Percentiles rank a stretch among this genome's conserved stretches.
phyloP scores from a whole-genome alignment of 768 basidiomycete genomes.

The Crepidotus variabilis region DNA sequence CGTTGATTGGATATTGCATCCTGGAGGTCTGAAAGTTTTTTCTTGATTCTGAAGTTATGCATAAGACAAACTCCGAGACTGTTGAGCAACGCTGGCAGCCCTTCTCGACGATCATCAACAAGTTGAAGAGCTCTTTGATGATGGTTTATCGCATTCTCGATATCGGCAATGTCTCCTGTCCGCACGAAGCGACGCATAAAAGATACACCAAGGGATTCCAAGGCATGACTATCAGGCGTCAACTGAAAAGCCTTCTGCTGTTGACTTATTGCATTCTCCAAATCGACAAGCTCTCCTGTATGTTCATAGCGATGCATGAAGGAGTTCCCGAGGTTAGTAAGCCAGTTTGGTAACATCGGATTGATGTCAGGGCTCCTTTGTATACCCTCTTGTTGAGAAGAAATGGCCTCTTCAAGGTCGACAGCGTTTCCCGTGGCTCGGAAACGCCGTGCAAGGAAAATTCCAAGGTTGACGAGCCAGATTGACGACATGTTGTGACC shows the following conservation, averaged over 20 bases:
- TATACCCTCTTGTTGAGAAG: background rate
- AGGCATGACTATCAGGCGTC: too few relatives aligned
- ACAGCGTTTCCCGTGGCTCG: background rate
- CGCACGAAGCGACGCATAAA: background rate
- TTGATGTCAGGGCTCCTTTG: constrained; percentile 4
- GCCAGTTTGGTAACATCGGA: background rate
- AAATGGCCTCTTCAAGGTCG: constrained; percentile 5
- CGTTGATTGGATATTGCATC: background rate
- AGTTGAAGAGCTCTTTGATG: constrained; percentile 8
- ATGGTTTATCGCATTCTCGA: constrained; percentile 7
- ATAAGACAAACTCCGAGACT: constrained; percentile 1
- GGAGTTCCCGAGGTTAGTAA: background rate
- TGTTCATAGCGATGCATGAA: background rate
- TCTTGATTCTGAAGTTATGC: background rate
- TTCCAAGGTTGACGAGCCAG: background rate
- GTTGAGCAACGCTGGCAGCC: background rate
- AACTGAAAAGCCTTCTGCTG: too few relatives aligned
- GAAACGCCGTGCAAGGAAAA: background rate
- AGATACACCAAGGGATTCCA: too few relatives aligned
- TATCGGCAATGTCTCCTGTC: constrained; percentile 1
- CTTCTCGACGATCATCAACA: background rate
- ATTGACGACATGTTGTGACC: background rate
- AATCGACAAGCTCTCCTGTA: background rate
- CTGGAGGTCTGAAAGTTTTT: background rate
- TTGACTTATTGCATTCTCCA: too few relatives aligned